phyloP scores from a whole-genome alignment of 345 rosid species.

The Aurinia saxatilis region DNA sequence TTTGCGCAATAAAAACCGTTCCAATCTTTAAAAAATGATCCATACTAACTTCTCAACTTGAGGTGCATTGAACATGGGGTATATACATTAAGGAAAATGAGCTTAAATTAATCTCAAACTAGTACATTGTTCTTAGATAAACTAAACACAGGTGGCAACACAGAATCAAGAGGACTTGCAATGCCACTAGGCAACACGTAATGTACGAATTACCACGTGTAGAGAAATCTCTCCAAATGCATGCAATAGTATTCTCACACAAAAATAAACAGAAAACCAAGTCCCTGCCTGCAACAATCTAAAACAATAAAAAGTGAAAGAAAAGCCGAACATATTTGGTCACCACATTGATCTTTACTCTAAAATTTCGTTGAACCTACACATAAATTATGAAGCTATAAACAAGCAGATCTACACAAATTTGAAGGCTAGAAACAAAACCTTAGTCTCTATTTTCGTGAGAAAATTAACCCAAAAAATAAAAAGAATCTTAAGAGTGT shows the following conservation, averaged over 20 bases:
- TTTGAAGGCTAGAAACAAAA: neutral
- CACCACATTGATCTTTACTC: constrained; percentile 5
- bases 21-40: too few relatives aligned
- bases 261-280: neutral
- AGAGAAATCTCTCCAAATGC: constrained; percentile 4
- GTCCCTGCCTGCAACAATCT: neutral
- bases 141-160: too few relatives aligned
- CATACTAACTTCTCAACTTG: too few relatives aligned
- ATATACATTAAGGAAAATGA: too few relatives aligned
- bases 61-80: too few relatives aligned
- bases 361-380: neutral
- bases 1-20: too few relatives aligned
- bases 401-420: neutral
- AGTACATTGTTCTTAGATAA: too few relatives aligned
- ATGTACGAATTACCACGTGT: constrained; percentile 20
- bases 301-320: neutral
- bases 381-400: neutral
- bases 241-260: constrained; percentile 14
- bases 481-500: neutral
- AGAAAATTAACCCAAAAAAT: neutral
- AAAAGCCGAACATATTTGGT: neutral
- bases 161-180: neutral
- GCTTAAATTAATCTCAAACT: too few relatives aligned
- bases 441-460: neutral
- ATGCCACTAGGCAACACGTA: neutral